Base-by-base conservation (phyloP, 306 rosid genomes). In the Lablab purpureus region DNA sequence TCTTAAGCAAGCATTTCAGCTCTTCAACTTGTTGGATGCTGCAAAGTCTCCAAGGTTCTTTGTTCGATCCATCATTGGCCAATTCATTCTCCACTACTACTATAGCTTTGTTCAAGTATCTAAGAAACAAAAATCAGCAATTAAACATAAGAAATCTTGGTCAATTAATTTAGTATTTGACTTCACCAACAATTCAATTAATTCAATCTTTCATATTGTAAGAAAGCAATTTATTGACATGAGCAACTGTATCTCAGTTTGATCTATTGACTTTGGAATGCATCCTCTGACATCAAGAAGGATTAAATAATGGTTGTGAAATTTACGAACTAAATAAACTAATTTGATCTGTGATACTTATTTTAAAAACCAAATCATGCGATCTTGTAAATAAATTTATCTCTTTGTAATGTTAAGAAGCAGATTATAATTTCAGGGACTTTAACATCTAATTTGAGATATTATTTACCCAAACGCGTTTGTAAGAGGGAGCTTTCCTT, bases 21-120 rank as follows among this genome's bases (percentile, higher is more conserved):
- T 89, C 90, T 71, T 91, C 97, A 0, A 93, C 88, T 46, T 89
- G 85, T 72, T 89, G 91, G n/a, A 93, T 32, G 52, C 83, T 87
- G 19, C 90, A 80, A 1, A 89, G 74, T 10, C 81, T 82, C 95
- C 93, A 87, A 0, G 82, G 84, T 15, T 84, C 79, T 41, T 58
- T 74, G 13, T 73, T 51, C 43, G 73, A 62, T 43, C 88, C 91
- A 19, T 82, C 87, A 19, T 10, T 36, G 51, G 70, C 78, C 45
- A 86, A 12, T 6, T 92, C 93, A 3, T 78, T 41, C 10, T 82
- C 85, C 60, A 41, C 7, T 10, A 85, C 40, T 0, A 87, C 19
- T 0, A 91, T 88, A 11, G 91, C 93, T 69, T 88, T 92, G 76
- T 86, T 88, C 30, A 92, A 87, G 34, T 47, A 85, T 22, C 94